Evolutionary conservation across 2,329 filamentous ascomycete species (phyloP).

Genomic region (Colletotrichum aenigma): DNA sequence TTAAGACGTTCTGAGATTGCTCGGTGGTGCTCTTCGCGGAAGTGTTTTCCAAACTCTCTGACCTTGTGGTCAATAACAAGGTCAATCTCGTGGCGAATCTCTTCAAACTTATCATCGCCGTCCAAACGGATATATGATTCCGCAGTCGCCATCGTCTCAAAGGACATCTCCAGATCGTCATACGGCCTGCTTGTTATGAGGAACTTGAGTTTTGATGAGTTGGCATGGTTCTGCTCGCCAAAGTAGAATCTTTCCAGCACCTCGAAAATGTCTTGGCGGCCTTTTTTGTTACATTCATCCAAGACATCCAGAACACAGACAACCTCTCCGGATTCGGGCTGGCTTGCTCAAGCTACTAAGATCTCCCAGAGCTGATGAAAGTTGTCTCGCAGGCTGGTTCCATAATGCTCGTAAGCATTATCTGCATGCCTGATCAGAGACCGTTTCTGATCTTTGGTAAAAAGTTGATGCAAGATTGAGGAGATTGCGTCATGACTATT

Average conservation of each 20-base stretch:
- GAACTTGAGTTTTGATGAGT: neutral
- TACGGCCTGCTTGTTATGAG: neutral
- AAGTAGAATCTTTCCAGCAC: neutral
- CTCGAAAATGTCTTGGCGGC: rapidly evolving
- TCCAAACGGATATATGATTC: slow-evolving; percentile 26
- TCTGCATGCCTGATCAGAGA: slow-evolving; percentile 15
- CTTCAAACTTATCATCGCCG: slow-evolving; percentile 27
- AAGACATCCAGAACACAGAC: neutral
- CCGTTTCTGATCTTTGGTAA: neutral
- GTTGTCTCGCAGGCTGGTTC: slow-evolving; percentile 9
- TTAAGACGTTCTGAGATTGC: slow-evolving; percentile 24
- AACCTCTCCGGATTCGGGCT: rapidly evolving
- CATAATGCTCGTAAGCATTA: neutral
- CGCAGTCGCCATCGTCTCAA: rapidly evolving
- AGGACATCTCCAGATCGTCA: neutral
- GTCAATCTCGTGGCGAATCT: slow-evolving; percentile 34
- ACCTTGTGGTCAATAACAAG: slow-evolving; percentile 30
- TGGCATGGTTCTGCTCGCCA: neutral
- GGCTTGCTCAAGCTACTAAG: rapidly evolving
- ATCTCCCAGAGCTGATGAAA: neutral
- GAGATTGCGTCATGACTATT: slow-evolving; percentile 23
- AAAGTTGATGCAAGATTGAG: slow-evolving; percentile 31
- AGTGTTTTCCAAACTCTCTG: slow-evolving; percentile 12
- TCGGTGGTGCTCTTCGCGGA: rapidly evolving
- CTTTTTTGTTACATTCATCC: no score